Evolutionary conservation across 2,329 filamentous ascomycete genomes (phyloP).

Genomic region (Ramularia collo-cygni): DNA sequence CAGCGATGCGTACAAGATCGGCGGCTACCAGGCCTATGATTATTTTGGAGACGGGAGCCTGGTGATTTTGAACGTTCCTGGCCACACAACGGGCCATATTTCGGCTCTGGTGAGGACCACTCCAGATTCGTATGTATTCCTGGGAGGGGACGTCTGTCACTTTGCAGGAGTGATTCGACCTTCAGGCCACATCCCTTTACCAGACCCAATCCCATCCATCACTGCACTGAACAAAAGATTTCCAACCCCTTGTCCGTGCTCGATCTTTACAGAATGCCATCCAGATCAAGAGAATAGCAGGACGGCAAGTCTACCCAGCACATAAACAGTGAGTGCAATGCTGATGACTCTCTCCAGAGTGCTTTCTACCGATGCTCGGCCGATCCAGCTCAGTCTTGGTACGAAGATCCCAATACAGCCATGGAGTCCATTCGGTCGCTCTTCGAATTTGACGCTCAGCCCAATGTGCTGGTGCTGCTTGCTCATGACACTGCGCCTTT

Average conservation of each 20-base stretch:
- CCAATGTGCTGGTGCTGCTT: constrained; percentile 18
- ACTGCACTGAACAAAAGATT: constrained; percentile 15
- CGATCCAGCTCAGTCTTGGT: constrained; percentile 11
- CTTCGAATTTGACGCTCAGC: constrained; percentile 19
- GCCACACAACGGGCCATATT: constrained; percentile 20
- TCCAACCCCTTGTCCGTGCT: constrained; percentile 14
- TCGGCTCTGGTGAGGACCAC: constrained; percentile 20
- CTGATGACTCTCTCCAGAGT: neutral
- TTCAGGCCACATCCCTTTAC: constrained; percentile 13
- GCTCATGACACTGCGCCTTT: constrained; percentile 19
- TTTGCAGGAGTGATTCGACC: constrained; percentile 19
- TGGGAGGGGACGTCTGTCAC: constrained; percentile 22
- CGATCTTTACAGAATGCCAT: constrained; percentile 17
- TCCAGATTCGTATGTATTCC: constrained; percentile 18
- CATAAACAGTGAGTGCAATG: neutral
- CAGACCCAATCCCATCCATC: constrained; percentile 10
- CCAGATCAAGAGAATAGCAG: constrained; percentile 11
- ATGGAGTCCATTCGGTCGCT: constrained; percentile 15
- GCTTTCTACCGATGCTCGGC: constrained; percentile 17
- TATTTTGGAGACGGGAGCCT: constrained; percentile 38
- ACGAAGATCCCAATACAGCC: constrained; percentile 17
- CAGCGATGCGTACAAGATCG: constrained; percentile 28
- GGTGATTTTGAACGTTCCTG: constrained; percentile 34
- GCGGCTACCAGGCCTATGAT: constrained; percentile 36
- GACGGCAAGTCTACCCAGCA: constrained; percentile 1